Conservation (phyloP, 225 moss, liverwort and hornwort genomes). For the Lunularia cruciata region DNA sequence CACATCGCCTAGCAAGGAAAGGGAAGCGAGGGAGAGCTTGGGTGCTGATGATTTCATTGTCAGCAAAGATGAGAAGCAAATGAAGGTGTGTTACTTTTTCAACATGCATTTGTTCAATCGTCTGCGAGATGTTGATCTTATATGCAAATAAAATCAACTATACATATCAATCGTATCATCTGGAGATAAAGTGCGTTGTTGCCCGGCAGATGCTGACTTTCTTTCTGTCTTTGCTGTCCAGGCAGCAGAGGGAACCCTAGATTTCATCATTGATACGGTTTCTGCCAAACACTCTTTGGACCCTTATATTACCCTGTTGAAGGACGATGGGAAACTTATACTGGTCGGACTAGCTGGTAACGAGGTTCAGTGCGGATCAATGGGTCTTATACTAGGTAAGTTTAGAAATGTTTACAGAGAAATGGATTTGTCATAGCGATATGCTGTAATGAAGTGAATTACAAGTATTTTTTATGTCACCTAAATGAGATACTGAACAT, state of each 20-base stretch:
- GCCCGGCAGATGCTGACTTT: background rate
- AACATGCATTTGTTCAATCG: background rate
- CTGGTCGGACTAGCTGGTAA: background rate
- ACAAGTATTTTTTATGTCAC: no score
- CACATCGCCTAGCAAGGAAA: slow-evolving; percentile 53
- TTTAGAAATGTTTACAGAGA: no score
- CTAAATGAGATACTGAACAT: no score
- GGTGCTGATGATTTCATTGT: slow-evolving; percentile 59
- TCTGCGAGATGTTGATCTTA: no score
- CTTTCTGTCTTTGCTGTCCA: slow-evolving; percentile 1
- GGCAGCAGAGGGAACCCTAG: slow-evolving; percentile 47
- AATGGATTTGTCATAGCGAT: no score
- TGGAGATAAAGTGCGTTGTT: no score
- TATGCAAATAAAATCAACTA: no score
- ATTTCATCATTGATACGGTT: slow-evolving; percentile 49
- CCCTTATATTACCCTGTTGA: slow-evolving; percentile 41
- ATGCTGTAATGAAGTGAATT: no score
- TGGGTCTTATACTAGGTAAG: background rate
- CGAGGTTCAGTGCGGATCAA: no score
- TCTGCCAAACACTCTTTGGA: slow-evolving; percentile 42
- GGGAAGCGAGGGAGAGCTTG: slow-evolving; percentile 45
- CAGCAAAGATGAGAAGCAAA: slow-evolving; percentile 48
- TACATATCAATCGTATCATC: no score
- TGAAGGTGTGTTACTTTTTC: slow-evolving; percentile 32
- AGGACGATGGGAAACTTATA: background rate